phyloP scores from a whole-genome alignment of 768 basidiomycete species.

The Pulveroboletus sp. region DNA sequence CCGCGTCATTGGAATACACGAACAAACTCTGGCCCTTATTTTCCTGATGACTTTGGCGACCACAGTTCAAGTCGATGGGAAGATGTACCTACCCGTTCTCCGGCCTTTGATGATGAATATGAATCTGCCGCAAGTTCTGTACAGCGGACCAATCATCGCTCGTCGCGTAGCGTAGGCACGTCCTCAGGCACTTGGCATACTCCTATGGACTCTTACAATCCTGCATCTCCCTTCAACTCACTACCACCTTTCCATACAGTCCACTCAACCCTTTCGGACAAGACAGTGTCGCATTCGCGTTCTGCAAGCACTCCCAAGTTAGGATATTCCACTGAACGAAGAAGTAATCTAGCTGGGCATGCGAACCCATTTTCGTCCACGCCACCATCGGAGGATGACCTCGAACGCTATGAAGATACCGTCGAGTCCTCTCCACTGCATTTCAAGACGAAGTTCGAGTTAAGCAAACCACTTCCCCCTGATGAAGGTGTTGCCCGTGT shows the following conservation, averaged over 20 bases:
- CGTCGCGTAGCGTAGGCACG: conserved; percentile 16
- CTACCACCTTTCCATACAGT: conserved; percentile 31
- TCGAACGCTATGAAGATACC: conserved; percentile 6
- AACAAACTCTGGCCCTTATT: conserved; percentile 53
- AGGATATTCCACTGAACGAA: conserved; percentile 11
- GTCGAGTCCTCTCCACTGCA: conserved; percentile 24
- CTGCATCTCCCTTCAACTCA: conserved; percentile 34
- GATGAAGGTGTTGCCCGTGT: conserved; percentile 65
- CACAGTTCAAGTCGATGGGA: conserved; percentile 24
- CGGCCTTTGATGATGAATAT: conserved; percentile 40
- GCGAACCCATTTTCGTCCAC: conserved; percentile 27
- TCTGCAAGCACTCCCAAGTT: conserved; percentile 30
- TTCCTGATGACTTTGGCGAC: conserved; percentile 31
- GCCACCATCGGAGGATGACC: conserved; percentile 20
- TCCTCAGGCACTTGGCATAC: conserved; percentile 2
- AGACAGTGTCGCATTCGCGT: conserved; percentile 30
- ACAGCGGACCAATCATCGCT: conserved; percentile 25
- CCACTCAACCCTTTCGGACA: conserved; percentile 32
- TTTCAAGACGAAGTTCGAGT: conserved; percentile 47
- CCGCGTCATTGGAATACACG: conserved; percentile 57
- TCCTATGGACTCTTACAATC: conserved; percentile 27
- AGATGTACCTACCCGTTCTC: conserved; percentile 16
- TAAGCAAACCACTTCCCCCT: conserved; percentile 43
- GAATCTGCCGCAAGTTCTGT: conserved; percentile 39
- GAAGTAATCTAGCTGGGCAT: conserved; percentile 6